Percentiles rank a stretch among this genome's conserved stretches.
Evolutionary conservation across 2,329 filamentous ascomycete genomes (phyloP).

Genomic region (Penicillium griseofulvum): DNA sequence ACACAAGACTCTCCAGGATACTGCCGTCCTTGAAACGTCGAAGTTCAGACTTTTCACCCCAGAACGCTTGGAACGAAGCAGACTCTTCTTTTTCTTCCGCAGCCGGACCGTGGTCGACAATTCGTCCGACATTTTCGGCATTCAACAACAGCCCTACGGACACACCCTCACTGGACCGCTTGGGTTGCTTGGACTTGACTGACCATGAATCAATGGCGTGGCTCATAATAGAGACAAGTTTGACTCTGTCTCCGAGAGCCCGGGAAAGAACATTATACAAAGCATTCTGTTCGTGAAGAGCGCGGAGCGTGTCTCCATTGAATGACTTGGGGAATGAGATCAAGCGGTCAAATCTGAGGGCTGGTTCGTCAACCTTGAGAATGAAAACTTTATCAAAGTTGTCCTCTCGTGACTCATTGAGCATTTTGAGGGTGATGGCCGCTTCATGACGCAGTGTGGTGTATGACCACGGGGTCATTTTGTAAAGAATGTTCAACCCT

Average conservation of each 20-base stretch:
- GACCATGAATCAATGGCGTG: constrained; percentile 47
- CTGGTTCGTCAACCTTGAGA: constrained; percentile 51
- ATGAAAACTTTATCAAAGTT: constrained; percentile 88
- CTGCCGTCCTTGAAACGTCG: constrained; percentile 93
- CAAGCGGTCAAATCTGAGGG: constrained; percentile 56
- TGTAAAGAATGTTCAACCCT: constrained; percentile 79
- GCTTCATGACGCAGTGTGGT: constrained; percentile 70
- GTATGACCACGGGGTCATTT: constrained; percentile 87
- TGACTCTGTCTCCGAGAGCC: constrained; percentile 73
- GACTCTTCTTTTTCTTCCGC: constrained; percentile 84
- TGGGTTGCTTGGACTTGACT: constrained; percentile 40
- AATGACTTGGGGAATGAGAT: constrained; percentile 36
- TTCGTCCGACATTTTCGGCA: constrained; percentile 66
- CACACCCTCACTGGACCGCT: constrained; percentile 41
- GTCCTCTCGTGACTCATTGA: constrained; percentile 70
- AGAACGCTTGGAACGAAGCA: constrained; percentile 80
- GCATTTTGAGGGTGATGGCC: constrained; percentile 67
- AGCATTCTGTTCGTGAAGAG: constrained; percentile 30
- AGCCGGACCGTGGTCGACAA: constrained; percentile 82
- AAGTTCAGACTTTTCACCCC: constrained; percentile 90
- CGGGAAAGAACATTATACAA: constrained; percentile 64
- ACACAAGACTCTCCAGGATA: constrained; percentile 88
- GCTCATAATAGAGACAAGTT: constrained; percentile 61
- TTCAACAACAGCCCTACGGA: constrained; percentile 70
- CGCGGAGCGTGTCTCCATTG: constrained; percentile 26